Evolutionary conservation across 768 basidiomycete species (phyloP), one percentile per base, ranked within the genome.

Genomic region (Mycena floridula): DNA sequence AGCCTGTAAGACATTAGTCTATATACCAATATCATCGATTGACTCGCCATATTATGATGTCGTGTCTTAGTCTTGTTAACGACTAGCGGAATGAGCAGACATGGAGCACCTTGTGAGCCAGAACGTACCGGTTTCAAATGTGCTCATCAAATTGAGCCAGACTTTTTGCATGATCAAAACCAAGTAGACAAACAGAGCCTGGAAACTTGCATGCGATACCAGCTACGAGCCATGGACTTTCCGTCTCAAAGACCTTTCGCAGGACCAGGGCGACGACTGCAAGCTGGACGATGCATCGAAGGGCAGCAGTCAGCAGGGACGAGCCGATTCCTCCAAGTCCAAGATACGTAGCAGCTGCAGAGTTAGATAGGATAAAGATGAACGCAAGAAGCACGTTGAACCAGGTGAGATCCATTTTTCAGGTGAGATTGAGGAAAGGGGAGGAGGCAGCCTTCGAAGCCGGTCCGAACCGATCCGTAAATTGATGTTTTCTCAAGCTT

Each of bases 221-320:
- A 3, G 74, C 78, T 1, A 93, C 87, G 7, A 74, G 79, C 80
- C 80, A 88, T 1, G 82, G 73, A 51, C 82, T 82, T 30, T 87
- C 69, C 2, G 84, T 77, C 49, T 82, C 79, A 55, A 93, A 92
- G 3, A 93, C 83, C 24, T 71, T 72, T 48, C 85, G 78, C 18
- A 92, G 60, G 7, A 91, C 55, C 20, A 79, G 63, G 0, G 81
- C 85, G 48, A 93, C 83, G 12, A 89, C 61, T 13, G 79, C 77
- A 18, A 94, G 76, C 64, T 94, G 91, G 7, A 85, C 63, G 16
- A 88, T 66, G 58, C 91, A 94, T 59, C 91, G 68, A 35, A 81
- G 45, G 0, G 88, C 81, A 0, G 89, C 79, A 7, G 81, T 75
- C 18, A 87, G 54, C 20, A 94, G 73, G 5, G 82, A 81, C 1